Conservation (phyloP, 306 rosid species). For the Citrullus mucosospermus region DNA sequence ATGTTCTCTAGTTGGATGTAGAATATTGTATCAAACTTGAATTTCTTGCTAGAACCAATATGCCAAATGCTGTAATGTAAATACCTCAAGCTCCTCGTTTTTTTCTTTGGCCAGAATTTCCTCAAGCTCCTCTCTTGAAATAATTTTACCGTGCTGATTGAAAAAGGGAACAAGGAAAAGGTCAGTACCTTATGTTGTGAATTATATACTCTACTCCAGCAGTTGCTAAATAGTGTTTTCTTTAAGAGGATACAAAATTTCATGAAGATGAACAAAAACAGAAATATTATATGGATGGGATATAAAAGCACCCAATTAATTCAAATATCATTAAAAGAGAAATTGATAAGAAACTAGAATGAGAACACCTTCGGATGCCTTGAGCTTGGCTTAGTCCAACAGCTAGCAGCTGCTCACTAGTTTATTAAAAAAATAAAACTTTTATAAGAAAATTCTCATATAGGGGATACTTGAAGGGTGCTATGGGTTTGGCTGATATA, state of each 20-base stretch:
- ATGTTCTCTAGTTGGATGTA: neutral
- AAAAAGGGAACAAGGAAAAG: neutral
- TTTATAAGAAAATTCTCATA: no score
- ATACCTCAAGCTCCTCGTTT: slow-evolving; percentile 69
- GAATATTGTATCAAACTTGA: neutral
- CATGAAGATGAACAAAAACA: neutral
- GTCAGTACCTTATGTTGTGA: neutral
- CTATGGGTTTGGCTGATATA: no score
- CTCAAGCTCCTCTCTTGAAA: slow-evolving; percentile 79
- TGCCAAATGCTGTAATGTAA: slow-evolving; percentile 6
- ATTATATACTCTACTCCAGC: neutral
- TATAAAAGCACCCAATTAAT: neutral
- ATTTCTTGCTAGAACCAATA: neutral
- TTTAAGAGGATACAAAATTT: neutral
- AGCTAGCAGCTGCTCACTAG: no score
- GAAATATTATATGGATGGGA: neutral
- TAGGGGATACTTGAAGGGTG: no score
- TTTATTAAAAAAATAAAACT: no score
- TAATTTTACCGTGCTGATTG: slow-evolving; percentile 74
- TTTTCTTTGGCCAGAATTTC: slow-evolving; percentile 52
- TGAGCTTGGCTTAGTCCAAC: no score
- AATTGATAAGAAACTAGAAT: no score
- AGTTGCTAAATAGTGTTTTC: neutral
- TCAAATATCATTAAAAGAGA: neutral
- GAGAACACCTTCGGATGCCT: no score